Evolutionary conservation across 208 protist genomes (phyloP).

Genomic region (Entamoeba dispar): DNA sequence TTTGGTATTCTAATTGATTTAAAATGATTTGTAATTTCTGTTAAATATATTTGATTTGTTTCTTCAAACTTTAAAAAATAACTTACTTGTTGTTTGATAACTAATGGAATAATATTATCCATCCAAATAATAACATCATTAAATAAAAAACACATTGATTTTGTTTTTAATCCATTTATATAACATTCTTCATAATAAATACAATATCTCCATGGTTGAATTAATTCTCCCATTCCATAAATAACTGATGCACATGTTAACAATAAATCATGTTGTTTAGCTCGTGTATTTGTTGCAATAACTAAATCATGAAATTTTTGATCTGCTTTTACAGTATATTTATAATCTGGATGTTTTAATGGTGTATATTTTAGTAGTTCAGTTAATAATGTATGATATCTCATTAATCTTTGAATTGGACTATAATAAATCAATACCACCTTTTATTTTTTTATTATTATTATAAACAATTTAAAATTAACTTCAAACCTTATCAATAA

Average conservation of each 20-base stretch:
- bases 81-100: neutral
- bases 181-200: neutral
- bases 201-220: neutral
- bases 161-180: neutral
- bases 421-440: neutral
- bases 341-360: neutral
- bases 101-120: neutral
- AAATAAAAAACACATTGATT: neutral
- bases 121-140: neutral
- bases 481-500: neutral
- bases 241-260: neutral
- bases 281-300: neutral
- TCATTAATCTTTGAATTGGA: neutral
- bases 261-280: neutral
- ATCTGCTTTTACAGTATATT: neutral
- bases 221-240: neutral
- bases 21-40: neutral
- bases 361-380: neutral
- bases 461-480: neutral
- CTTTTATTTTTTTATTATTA: neutral
- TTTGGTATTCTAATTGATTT: neutral
- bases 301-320: neutral
- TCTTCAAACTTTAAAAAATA: neutral
- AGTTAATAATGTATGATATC: neutral
- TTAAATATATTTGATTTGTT: neutral